These are phyloP conservation scores for Epichloe hybrida DNA, from an alignment of 2,329 filamentous ascomycete genomes.

Conservation along the genomic window DNA sequence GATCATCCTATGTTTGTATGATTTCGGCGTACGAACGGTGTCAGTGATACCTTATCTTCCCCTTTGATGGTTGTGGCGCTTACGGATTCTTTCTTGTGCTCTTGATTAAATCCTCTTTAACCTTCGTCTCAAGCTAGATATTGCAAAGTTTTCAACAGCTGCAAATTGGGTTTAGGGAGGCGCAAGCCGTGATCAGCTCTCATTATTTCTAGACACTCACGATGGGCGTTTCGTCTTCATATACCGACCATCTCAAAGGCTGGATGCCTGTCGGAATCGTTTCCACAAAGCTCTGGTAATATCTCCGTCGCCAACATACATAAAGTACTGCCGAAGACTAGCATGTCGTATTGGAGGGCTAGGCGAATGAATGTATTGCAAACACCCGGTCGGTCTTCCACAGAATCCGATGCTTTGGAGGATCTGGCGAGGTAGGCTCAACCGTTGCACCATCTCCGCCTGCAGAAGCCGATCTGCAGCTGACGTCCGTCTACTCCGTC, in stretches of 20 bases:
- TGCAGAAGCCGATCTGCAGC: slow-evolving; percentile 3
- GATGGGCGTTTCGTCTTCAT: neutral
- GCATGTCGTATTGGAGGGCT: neutral
- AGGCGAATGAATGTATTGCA: slow-evolving; percentile 1
- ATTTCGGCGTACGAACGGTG: neutral
- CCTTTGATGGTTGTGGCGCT: neutral
- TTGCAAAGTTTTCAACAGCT: neutral
- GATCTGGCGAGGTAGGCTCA: neutral
- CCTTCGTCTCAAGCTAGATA: neutral
- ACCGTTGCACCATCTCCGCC: slow-evolving; percentile 1
- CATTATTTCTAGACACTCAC: neutral
- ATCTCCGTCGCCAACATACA: neutral
- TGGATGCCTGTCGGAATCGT: neutral
- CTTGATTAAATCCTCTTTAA: neutral
- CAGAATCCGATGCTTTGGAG: neutral
- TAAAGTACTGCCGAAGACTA: neutral
- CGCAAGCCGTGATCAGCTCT: neutral
- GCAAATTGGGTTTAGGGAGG: neutral
- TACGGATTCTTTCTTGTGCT: neutral
- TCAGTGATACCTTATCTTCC: neutral
- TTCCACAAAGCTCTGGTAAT: neutral
- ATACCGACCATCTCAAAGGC: neutral
- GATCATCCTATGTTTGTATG: neutral
- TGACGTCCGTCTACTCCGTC: neutral
- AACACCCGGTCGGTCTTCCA: neutral